A percentile compares a stretch with the other conserved stretches of the same genome.
Conservation (phyloP, 257 asterid species). For the Solanum bulbocastanum region DNA sequence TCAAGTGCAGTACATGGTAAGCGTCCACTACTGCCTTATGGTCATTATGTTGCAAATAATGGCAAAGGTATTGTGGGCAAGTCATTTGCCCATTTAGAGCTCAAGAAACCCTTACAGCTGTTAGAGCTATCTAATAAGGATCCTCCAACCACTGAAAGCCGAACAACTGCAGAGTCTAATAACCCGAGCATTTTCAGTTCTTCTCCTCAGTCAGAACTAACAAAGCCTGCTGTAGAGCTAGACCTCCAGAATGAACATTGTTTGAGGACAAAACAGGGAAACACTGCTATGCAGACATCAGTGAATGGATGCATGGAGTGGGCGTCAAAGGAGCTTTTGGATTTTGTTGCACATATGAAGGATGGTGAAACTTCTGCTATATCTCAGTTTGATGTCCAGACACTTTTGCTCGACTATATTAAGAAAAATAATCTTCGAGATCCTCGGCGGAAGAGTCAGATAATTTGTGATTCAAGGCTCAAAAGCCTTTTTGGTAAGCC, state of each 20-base stretch:
- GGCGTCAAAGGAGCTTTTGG: conserved; percentile 71
- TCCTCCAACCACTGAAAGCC: neutral
- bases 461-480: conserved; percentile 67
- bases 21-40: conserved; percentile 12
- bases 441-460: conserved; percentile 57
- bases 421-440: conserved; percentile 67
- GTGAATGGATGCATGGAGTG: conserved; percentile 28
- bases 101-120: conserved; percentile 21
- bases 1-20: conserved; percentile 24
- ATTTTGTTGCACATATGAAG: conserved; percentile 66
- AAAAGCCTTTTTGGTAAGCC: conserved; percentile 65
- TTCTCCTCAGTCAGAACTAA: conserved; percentile 27
- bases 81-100: conserved; percentile 28
- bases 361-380: conserved; percentile 57
- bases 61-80: conserved; percentile 13
- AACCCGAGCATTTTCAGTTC: neutral
- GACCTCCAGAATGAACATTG: neutral
- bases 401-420: conserved; percentile 52
- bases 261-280: conserved; percentile 9
- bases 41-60: conserved; percentile 15
- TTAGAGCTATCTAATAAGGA: conserved; percentile 12
- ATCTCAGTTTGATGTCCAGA: conserved; percentile 61
- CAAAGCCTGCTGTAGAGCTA: conserved; percentile 8
- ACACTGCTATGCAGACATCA: conserved; percentile 8
- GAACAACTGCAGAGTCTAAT: neutral